Evolutionary conservation across 2,329 filamentous ascomycete species (phyloP).

Genomic region (Aureobasidium sp.): DNA sequence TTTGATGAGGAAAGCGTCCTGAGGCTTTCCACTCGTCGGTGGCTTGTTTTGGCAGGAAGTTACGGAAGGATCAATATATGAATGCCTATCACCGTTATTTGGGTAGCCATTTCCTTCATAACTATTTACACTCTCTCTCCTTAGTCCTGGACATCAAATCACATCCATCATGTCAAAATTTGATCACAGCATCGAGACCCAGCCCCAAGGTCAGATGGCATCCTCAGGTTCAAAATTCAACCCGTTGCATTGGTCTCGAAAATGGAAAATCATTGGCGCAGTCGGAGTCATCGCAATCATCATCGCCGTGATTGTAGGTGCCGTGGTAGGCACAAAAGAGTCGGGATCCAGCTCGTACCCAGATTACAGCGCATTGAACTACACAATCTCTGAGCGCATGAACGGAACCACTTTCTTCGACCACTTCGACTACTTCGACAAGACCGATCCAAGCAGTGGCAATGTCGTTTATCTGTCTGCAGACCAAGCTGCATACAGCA

Average conservation of each 20-base stretch:
- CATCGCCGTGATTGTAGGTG: background rate
- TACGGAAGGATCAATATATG: no score
- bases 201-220: background rate
- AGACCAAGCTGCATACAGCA: conserved; percentile 19
- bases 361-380: conserved; percentile 23
- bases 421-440: conserved; percentile 44
- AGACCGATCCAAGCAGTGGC: conserved; percentile 42
- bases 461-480: conserved; percentile 40
- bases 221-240: conserved; percentile 21
- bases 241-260: conserved; percentile 23
- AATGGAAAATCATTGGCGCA: conserved; percentile 19
- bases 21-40: no score
- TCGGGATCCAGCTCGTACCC: conserved; percentile 20
- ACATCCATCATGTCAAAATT: no score
- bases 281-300: background rate
- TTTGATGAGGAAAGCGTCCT: no score
- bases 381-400: conserved; percentile 27
- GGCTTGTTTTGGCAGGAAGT: no score
- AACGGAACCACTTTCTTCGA: conserved; percentile 42
- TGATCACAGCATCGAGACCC: no score
- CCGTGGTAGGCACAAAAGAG: background rate
- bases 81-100: no score
- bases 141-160: no score
- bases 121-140: no score
- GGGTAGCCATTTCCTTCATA: no score